Percentiles rank a stretch among this genome's conserved stretches.
Evolutionary conservation across 148 eudicot genomes (phyloP).

Genomic region (Heliamphora exappendiculata): DNA sequence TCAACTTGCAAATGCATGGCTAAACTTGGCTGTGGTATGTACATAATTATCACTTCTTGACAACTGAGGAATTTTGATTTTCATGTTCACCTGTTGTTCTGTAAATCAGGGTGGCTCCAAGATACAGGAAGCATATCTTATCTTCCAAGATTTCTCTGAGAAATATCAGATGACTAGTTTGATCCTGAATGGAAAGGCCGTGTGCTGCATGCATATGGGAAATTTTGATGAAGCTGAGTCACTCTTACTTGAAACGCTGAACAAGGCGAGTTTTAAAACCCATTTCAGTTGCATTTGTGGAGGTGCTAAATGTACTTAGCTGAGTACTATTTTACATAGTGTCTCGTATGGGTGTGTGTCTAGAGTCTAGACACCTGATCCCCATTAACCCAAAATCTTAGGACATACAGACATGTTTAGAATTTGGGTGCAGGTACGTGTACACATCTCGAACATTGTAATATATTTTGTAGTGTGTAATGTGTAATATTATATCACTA

Average conservation of each 20-base stretch:
- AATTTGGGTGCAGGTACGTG: too few relatives aligned
- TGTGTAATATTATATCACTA: too few relatives aligned
- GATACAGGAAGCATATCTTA: slow-evolving; percentile 93
- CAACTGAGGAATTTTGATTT: background rate
- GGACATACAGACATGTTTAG: too few relatives aligned
- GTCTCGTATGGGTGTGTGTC: too few relatives aligned
- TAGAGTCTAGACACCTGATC: too few relatives aligned
- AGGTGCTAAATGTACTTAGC: background rate
- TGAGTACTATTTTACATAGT: background rate
- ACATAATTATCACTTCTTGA: slow-evolving; percentile 5
- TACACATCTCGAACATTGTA: too few relatives aligned
- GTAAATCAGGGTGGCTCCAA: slow-evolving; percentile 82
- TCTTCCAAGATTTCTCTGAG: slow-evolving; percentile 94
- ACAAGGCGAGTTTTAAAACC: slow-evolving; percentile 45
- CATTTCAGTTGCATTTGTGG: background rate
- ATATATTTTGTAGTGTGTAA: too few relatives aligned
- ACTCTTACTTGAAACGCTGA: slow-evolving; percentile 79
- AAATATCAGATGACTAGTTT: slow-evolving; percentile 76
- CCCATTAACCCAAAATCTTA: too few relatives aligned
- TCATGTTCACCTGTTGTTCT: background rate
- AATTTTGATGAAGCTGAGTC: slow-evolving; percentile 91
- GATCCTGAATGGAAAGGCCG: slow-evolving; percentile 90
- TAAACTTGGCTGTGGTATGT: slow-evolving; percentile 85
- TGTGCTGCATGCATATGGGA: slow-evolving; percentile 98
- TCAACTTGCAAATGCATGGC: slow-evolving; percentile 97